Evolutionary conservation across 306 rosid species (phyloP).

Genomic region (Begonia fuchsioides): DNA sequence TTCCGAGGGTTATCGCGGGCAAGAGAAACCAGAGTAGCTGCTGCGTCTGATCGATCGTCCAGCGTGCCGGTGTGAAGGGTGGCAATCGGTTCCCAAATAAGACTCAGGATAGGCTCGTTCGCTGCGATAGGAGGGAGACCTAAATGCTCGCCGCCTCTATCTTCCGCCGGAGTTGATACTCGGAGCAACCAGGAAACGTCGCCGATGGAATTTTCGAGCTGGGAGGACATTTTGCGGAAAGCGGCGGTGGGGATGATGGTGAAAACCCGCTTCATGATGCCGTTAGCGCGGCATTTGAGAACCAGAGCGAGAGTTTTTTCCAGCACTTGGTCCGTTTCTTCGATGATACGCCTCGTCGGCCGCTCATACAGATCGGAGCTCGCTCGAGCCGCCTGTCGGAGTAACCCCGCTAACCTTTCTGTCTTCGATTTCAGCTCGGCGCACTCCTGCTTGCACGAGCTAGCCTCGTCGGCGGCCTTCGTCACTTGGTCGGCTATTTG

Average conservation of each 20-base stretch:
- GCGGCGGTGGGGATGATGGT: constrained; percentile 60
- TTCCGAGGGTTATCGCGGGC: constrained; percentile 53
- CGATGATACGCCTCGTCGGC: constrained; percentile 67
- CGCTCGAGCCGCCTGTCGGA: constrained; percentile 80
- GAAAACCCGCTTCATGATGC: constrained; percentile 64
- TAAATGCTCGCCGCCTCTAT: constrained; percentile 33
- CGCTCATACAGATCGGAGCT: constrained; percentile 84
- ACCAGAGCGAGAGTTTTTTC: constrained; percentile 46
- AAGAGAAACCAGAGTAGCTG: constrained; percentile 59
- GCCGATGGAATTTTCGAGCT: constrained; percentile 66
- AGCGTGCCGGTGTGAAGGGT: constrained; percentile 34
- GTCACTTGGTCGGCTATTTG: constrained; percentile 65
- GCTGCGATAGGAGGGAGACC: constrained; percentile 86
- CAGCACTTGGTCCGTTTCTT: constrained; percentile 62
- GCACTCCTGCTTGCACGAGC: constrained; percentile 53
- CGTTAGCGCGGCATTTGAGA: constrained; percentile 53
- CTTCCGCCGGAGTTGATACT: constrained; percentile 63
- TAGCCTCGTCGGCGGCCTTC: constrained; percentile 62
- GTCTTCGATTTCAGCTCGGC: constrained; percentile 58
- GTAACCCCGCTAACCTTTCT: constrained; percentile 58
- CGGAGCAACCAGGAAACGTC: constrained; percentile 89
- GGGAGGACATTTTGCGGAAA: constrained; percentile 48
- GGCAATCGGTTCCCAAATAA: constrained; percentile 88
- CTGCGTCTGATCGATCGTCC: constrained; percentile 68
- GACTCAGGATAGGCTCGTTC: constrained; percentile 63